phyloP scores from a whole-genome alignment of 768 basidiomycete species.

The Agaricus blazei region DNA sequence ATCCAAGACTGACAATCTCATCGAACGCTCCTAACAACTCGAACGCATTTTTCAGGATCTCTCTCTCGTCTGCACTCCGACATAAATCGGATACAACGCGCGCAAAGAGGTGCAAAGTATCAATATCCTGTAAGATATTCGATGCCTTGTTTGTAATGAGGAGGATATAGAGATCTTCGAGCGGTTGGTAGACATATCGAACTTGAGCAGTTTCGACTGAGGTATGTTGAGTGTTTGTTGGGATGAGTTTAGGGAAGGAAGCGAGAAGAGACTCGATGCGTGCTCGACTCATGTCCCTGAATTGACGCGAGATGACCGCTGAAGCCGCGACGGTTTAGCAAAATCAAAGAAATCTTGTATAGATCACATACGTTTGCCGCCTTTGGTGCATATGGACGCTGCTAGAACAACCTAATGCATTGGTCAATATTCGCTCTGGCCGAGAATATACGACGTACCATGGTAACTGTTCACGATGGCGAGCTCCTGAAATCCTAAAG shows the following conservation, averaged over 20 bases:
- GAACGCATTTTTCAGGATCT: slow-evolving; percentile 87
- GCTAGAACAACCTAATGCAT: slow-evolving; percentile 76
- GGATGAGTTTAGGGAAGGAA: slow-evolving; percentile 96
- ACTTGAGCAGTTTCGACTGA: slow-evolving; percentile 95
- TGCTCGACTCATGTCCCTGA: slow-evolving; percentile 86
- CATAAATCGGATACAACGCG: slow-evolving; percentile 92
- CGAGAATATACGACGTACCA: not conserved
- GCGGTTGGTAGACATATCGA: slow-evolving; percentile 93
- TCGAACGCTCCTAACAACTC: slow-evolving; percentile 95
- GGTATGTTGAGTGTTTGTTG: slow-evolving; percentile 90
- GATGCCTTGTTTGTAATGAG: slow-evolving; percentile 98
- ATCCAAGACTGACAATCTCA: slow-evolving; percentile 90
- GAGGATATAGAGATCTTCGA: slow-evolving; percentile 95
- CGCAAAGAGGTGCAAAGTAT: slow-evolving; percentile 91
- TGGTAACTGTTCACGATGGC: not conserved
- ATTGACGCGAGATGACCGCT: slow-evolving; percentile 97
- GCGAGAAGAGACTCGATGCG: slow-evolving; percentile 94
- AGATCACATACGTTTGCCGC: slow-evolving; percentile 72
- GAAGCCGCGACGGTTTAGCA: slow-evolving; percentile 3
- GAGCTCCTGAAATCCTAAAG: not conserved
- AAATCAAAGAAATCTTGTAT: not conserved
- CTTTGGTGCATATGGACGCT: slow-evolving; percentile 92
- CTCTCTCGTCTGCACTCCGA: slow-evolving; percentile 79
- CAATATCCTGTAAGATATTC: slow-evolving; percentile 98
- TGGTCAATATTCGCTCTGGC: not conserved